A percentile compares a stretch with the other conserved stretches of the same genome.
phyloP scores from a whole-genome alignment of 1,284 basidiomycete species.

The Apiotrichum sp. region DNA sequence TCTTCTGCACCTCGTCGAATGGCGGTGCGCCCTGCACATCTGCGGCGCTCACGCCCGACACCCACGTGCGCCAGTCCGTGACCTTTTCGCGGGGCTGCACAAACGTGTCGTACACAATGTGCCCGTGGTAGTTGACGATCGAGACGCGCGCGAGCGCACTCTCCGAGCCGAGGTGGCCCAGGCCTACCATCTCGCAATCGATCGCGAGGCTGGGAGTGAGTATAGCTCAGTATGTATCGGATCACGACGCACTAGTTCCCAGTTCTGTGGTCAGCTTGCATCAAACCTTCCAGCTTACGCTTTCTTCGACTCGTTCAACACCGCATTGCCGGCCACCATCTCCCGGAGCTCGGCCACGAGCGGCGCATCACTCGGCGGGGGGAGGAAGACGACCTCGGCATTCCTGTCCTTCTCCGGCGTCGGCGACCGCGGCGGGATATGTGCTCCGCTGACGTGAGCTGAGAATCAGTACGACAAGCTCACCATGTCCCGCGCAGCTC shows the following conservation, averaged over 20 bases:
- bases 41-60: conserved; percentile 71
- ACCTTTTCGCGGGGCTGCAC: conserved; percentile 83
- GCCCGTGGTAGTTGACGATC: conserved; percentile 85
- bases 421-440: neutral
- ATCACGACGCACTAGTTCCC: conserved; percentile 27
- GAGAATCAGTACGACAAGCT: neutral
- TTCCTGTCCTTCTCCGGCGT: no score
- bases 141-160: conserved; percentile 85
- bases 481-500: conserved; percentile 1
- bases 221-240: no score
- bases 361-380: conserved; percentile 23
- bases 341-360: conserved; percentile 35
- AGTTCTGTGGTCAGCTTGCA: conserved; percentile 18
- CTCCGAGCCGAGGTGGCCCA: conserved; percentile 72
- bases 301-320: conserved; percentile 35
- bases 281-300: conserved; percentile 17
- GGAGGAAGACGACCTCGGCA: conserved; percentile 20
- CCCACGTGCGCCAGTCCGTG: conserved; percentile 89
- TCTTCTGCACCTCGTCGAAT: conserved; percentile 74
- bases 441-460: neutral
- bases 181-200: conserved; percentile 97
- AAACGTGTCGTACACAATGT: conserved; percentile 73
- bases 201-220: conserved; percentile 54
- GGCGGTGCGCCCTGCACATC: conserved; percentile 75
- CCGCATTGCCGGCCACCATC: conserved; percentile 35